phyloP scores from a whole-genome alignment of 2,329 filamentous ascomycete species.

The Thermoascus crustaceus region DNA sequence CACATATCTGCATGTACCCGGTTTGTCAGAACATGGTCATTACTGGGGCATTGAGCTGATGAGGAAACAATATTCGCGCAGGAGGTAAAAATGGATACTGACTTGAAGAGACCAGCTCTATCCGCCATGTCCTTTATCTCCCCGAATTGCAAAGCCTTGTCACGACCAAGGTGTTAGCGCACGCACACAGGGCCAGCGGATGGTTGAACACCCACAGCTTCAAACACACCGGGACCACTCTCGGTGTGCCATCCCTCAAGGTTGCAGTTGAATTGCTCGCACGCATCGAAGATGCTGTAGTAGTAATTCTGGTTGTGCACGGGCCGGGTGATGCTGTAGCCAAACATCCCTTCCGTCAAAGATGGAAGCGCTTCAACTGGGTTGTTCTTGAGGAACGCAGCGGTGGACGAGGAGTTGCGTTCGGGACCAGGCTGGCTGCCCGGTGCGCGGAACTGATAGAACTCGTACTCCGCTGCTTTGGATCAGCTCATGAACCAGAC shows the following conservation, averaged over 20 bases:
- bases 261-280: slow-evolving; percentile 66
- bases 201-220: slow-evolving; percentile 55
- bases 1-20: slow-evolving; percentile 50
- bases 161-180: slow-evolving; percentile 14
- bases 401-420: slow-evolving; percentile 59
- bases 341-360: slow-evolving; percentile 91
- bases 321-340: slow-evolving; percentile 79
- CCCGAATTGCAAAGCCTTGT: slow-evolving; percentile 70
- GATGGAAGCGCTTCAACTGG: slow-evolving; percentile 64
- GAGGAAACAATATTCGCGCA: too few relatives aligned
- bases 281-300: slow-evolving; percentile 77
- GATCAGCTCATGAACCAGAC: slow-evolving; percentile 8
- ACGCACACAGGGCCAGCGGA: background rate
- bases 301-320: slow-evolving; percentile 89
- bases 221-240: slow-evolving; percentile 86
- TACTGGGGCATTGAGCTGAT: too few relatives aligned
- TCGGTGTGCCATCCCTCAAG: slow-evolving; percentile 97
- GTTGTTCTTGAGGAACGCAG: slow-evolving; percentile 65
- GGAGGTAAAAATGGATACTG: slow-evolving; percentile 15
- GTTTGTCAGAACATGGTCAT: too few relatives aligned
- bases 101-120: slow-evolving; percentile 86
- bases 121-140: slow-evolving; percentile 88
- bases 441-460: slow-evolving; percentile 80
- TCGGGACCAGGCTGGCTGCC: slow-evolving; percentile 39
- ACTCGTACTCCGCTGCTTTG: slow-evolving; percentile 79